Base-by-base conservation (phyloP, 106 monocot species). In the Allium sativum region DNA sequence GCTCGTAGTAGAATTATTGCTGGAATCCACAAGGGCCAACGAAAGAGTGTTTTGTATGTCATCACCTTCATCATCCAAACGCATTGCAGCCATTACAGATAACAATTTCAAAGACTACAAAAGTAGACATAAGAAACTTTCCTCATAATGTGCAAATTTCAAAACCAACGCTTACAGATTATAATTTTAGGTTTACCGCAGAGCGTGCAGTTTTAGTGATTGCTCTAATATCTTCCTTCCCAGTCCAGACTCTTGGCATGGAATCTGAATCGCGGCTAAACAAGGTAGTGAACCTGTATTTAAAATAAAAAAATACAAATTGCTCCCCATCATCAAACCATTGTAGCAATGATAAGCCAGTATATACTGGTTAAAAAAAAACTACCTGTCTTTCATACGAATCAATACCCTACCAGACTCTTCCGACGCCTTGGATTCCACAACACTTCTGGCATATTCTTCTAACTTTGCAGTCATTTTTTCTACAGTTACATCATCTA, bases 161-260 rank as follows among this genome's bases (percentile, higher is more conserved):
- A 31, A 31, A 31, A 31, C 5, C 31, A 31, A 31, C 5, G 31
- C 31, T 31, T 31, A 31, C 31, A 31, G 31, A 31, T 31, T 43
- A 54, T 10, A 31, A 42, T 43, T 63, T 79, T 61, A 52, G 40
- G 21, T 21, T 15, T 82, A 96, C 95, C 42, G 84, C 79, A 70
- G 77, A 77, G 1, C 95, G 87, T 73, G 95, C 95, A 56, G 73
- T 65, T 81, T 90, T 90, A 20, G 90, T 96, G 13, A 90, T 96
- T 43, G 84, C 75, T 82, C 76, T 79, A 40, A 96, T 96, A 59
- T 96, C 90, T 78, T 96, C 90, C 45, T 90, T 90, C 11, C 87
- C 90, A 15, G 86, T 96, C 95, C 87, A 96, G 21, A 96, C 59
- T 76, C 90, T 84, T 66, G 90, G 90, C 90, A 90, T 96, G 17